phyloP scores from a whole-genome alignment of 2,329 filamentous ascomycete genomes.

The Cercospora sp. region DNA sequence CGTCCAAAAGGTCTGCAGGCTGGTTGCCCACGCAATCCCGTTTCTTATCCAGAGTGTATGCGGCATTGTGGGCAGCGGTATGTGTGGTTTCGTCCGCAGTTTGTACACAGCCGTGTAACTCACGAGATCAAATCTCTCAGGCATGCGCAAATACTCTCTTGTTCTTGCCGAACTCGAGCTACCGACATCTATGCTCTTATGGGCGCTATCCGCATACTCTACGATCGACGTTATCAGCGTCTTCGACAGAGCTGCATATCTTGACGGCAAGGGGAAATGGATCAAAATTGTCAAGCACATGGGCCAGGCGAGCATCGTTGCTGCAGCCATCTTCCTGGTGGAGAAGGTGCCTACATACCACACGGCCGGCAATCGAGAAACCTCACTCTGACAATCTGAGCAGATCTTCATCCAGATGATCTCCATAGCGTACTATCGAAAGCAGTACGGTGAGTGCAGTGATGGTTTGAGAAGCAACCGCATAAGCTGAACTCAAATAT shows the following conservation, averaged over 20 bases:
- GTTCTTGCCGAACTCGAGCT: conserved; percentile 62
- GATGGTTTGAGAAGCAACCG: background rate
- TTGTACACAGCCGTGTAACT: background rate
- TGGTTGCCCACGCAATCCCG: conserved; percentile 62
- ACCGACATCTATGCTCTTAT: conserved; percentile 67
- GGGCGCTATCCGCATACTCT: conserved; percentile 63
- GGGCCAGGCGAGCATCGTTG: conserved; percentile 61
- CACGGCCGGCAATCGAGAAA: background rate
- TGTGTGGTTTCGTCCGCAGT: background rate
- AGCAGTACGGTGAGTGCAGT: conserved; percentile 57
- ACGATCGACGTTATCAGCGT: conserved; percentile 55
- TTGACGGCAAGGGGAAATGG: conserved; percentile 10
- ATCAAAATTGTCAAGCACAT: conserved; percentile 54
- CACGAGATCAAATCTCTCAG: background rate
- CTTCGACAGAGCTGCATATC: conserved; percentile 28
- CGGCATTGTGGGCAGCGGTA: conserved; percentile 67
- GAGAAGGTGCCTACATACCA: conserved; percentile 56
- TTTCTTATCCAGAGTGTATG: conserved; percentile 66
- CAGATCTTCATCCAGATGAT: conserved; percentile 65
- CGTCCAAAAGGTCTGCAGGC: conserved; percentile 53
- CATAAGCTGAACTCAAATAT: conserved; percentile 39
- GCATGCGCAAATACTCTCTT: conserved; percentile 67
- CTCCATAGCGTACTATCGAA: conserved; percentile 70
- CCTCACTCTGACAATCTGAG: background rate
- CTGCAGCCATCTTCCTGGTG: conserved; percentile 61